A percentile compares a stretch with the other conserved stretches of the same genome.
phyloP scores from a whole-genome alignment of 2,329 filamentous ascomycete genomes.

The Ophiostoma pallidulum region DNA sequence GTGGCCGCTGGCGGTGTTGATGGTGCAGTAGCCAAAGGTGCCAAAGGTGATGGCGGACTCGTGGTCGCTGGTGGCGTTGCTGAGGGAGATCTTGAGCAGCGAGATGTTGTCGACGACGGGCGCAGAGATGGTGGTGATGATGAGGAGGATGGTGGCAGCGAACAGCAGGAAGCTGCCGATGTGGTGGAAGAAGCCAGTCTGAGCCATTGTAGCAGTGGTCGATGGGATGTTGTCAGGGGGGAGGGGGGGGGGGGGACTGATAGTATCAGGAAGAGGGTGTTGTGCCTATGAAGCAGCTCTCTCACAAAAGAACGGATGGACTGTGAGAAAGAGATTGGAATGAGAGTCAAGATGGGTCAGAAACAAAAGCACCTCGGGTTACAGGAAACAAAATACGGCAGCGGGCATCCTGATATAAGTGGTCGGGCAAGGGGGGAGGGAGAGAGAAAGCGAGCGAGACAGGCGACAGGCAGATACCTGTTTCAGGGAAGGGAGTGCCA shows the following conservation, averaged over 20 bases:
- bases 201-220: constrained; percentile 29
- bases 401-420: no score
- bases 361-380: no score
- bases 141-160: constrained; percentile 42
- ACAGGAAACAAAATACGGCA: no score
- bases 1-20: constrained; percentile 19
- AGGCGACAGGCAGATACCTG: no score
- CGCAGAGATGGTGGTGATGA: constrained; percentile 49
- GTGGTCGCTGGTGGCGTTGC: constrained; percentile 25
- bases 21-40: constrained; percentile 49
- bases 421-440: no score
- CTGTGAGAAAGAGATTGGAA: no score
- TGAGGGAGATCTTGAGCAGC: constrained; percentile 43
- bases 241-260: not conserved
- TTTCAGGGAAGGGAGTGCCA: constrained; percentile 1
- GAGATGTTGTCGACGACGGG: constrained; percentile 48
- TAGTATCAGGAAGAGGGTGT: not conserved
- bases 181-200: constrained; percentile 44
- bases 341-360: no score
- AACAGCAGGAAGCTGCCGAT: constrained; percentile 50
- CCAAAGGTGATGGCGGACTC: constrained; percentile 40
- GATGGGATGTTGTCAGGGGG: not conserved
- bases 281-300: not conserved
- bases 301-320: not conserved
- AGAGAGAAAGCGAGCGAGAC: no score